These are phyloP conservation scores for Nitzschia sp. DNA, from an alignment of 108 stramenopile species.

Conservation along the genomic window DNA sequence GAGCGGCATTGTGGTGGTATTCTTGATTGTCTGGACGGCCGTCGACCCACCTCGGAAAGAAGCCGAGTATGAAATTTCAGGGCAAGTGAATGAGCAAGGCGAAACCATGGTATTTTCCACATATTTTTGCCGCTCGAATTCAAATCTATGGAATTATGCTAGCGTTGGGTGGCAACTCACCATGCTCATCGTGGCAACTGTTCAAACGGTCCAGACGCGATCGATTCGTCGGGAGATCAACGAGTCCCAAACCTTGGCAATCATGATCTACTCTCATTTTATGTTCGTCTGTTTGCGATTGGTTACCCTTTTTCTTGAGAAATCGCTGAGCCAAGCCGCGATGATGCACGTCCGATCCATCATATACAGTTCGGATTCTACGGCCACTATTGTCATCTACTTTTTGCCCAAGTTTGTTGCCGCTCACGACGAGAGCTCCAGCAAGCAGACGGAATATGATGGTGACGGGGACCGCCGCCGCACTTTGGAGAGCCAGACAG, in stretches of 20 bases:
- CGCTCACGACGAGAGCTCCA: not conserved
- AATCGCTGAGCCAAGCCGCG: not conserved
- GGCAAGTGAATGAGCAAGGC: constrained; percentile 5
- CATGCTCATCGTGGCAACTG: constrained; percentile 23
- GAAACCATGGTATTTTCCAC: not conserved
- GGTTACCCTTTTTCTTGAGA: not conserved
- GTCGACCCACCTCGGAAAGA: constrained; percentile 26
- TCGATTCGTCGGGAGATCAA: constrained; percentile 34
- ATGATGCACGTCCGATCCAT: not conserved
- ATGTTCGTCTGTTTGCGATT: constrained; percentile 10
- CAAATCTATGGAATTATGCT: constrained; percentile 1
- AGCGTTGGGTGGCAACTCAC: constrained; percentile 11
- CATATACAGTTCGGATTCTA: not conserved
- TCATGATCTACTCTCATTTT: constrained; percentile 32
- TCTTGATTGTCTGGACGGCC: constrained; percentile 32
- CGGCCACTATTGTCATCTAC: constrained; percentile 15
- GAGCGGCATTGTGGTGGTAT: constrained; percentile 21
- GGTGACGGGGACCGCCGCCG: no score
- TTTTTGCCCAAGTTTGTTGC: constrained; percentile 19
- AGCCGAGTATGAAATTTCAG: not conserved
- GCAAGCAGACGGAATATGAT: constrained; percentile 5
- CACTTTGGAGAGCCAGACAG: not conserved
- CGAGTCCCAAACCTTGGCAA: constrained; percentile 21
- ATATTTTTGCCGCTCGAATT: constrained; percentile 19
- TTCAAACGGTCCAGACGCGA: constrained; percentile 28